Percentiles rank a stretch among this genome's conserved stretches.
Evolutionary conservation across 177 flowering plant genomes (phyloP).

Genomic region (Vitis hybrid): DNA sequence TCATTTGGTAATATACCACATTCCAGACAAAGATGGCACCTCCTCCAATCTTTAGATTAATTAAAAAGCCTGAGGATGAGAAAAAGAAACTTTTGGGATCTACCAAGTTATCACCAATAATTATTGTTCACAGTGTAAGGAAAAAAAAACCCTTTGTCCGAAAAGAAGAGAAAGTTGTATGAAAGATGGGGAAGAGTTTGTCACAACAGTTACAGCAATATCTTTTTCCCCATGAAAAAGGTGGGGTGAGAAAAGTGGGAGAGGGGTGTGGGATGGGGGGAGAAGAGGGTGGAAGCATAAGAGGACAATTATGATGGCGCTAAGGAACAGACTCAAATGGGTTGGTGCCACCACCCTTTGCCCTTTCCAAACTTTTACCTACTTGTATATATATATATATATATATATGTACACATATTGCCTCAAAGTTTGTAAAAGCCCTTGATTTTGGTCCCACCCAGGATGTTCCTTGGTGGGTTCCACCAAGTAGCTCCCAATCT

Average conservation of each 20-base stretch:
- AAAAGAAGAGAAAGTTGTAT: slow-evolving; percentile 25
- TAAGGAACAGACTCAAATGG: slow-evolving; percentile 29
- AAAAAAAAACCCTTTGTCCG: slow-evolving; percentile 4
- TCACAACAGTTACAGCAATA: background rate
- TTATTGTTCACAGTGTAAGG: slow-evolving; percentile 13
- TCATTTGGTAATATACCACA: too few relatives aligned
- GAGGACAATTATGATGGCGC: slow-evolving; percentile 30
- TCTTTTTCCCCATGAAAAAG: background rate
- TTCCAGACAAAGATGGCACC: background rate
- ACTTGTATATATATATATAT: background rate
- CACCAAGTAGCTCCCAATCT: slow-evolving; percentile 11
- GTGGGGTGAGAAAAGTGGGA: slow-evolving; percentile 3
- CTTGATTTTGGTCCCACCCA: slow-evolving; percentile 25
- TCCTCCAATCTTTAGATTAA: background rate
- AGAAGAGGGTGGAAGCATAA: slow-evolving; percentile 12
- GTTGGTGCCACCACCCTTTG: slow-evolving; percentile 31
- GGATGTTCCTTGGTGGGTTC: slow-evolving; percentile 23
- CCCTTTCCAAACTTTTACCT: background rate
- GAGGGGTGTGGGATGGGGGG: slow-evolving; percentile 3
- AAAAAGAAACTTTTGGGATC: slow-evolving; percentile 8
- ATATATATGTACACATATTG: background rate
- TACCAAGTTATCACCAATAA: slow-evolving; percentile 12
- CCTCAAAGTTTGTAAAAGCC: slow-evolving; percentile 42
- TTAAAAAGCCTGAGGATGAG: background rate
- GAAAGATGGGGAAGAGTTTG: background rate